phyloP scores from a whole-genome alignment of 2,329 filamentous ascomycete species.

The Rosellinia necatrix region DNA sequence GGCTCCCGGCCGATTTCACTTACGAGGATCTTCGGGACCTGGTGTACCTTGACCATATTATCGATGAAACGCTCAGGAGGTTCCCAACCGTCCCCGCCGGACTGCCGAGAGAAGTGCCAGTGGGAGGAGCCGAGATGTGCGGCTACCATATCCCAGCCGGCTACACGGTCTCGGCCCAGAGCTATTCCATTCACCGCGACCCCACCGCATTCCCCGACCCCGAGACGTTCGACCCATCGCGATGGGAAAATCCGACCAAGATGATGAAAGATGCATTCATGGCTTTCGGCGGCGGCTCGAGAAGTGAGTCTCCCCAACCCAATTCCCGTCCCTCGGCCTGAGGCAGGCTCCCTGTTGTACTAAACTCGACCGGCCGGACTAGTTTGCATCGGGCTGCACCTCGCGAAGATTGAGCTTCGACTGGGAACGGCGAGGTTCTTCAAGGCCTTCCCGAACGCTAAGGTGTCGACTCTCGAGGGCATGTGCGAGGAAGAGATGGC shows the following conservation, averaged over 20 bases:
- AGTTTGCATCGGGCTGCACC: constrained; percentile 58
- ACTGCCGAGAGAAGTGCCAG: constrained; percentile 42
- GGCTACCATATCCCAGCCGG: constrained; percentile 44
- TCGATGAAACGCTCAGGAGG: constrained; percentile 40
- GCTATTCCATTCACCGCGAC: constrained; percentile 48
- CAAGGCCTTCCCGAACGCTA: constrained; percentile 38
- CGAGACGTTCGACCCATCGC: constrained; percentile 33
- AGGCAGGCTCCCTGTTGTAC: neutral
- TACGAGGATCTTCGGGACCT: constrained; percentile 41
- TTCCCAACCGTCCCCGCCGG: constrained; percentile 41
- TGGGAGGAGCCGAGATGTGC: constrained; percentile 39
- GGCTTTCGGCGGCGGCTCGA: constrained; percentile 39
- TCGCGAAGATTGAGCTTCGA: constrained; percentile 58
- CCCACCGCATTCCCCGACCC: constrained; percentile 44
- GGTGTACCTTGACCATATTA: constrained; percentile 41
- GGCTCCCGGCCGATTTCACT: constrained; percentile 32
- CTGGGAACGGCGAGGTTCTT: constrained; percentile 56
- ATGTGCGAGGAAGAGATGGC: constrained; percentile 41
- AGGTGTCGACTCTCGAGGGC: constrained; percentile 35
- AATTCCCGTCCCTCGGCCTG: neutral
- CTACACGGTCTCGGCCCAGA: constrained; percentile 43
- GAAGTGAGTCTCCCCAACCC: constrained; percentile 30
- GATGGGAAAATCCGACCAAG: constrained; percentile 34
- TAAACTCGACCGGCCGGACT: neutral
- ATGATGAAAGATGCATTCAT: constrained; percentile 37